A percentile compares a stretch with the other conserved stretches of the same genome.
These are phyloP conservation scores for Mycosarcoma mackinlayi DNA, from an alignment of 1,284 basidiomycete species.

Conservation along the genomic window DNA sequence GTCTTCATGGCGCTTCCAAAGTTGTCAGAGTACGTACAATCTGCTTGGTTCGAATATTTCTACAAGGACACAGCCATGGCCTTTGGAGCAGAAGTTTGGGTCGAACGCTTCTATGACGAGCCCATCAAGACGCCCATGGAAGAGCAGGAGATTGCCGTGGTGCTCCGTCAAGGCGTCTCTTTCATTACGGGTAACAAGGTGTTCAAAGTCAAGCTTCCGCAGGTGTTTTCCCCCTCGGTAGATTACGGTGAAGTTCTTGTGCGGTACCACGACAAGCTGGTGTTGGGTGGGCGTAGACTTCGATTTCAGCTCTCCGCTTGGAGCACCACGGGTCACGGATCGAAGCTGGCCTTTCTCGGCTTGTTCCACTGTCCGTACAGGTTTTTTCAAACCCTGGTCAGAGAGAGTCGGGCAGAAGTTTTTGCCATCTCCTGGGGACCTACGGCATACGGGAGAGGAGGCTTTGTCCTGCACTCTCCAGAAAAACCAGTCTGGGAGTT, in stretches of 20 bases:
- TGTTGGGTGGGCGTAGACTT: not conserved
- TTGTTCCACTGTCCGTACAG: not conserved
- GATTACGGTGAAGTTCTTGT: not conserved
- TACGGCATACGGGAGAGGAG: no score
- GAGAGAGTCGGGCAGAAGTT: not conserved
- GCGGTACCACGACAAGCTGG: not conserved
- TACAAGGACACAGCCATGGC: not conserved
- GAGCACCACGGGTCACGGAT: conserved; percentile 1
- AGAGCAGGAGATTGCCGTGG: no score
- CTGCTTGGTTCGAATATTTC: not conserved
- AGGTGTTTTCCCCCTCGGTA: not conserved
- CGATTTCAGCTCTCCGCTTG: not conserved
- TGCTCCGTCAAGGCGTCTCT: no score
- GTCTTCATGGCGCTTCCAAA: not conserved
- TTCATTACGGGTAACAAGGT: no score
- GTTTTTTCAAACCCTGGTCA: not conserved
- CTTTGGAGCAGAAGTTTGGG: not conserved
- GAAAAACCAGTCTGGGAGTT: no score
- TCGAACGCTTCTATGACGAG: not conserved
- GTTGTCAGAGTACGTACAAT: not conserved
- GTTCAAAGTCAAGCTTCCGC: not conserved
- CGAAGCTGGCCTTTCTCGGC: not conserved
- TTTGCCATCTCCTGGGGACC: no score
- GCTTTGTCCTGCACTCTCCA: no score
- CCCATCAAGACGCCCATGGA: not conserved